Evolutionary conservation across 2,329 filamentous ascomycete genomes (phyloP), one percentile per base, ranked within the genome.

Genomic region (Fusarium globosum): DNA sequence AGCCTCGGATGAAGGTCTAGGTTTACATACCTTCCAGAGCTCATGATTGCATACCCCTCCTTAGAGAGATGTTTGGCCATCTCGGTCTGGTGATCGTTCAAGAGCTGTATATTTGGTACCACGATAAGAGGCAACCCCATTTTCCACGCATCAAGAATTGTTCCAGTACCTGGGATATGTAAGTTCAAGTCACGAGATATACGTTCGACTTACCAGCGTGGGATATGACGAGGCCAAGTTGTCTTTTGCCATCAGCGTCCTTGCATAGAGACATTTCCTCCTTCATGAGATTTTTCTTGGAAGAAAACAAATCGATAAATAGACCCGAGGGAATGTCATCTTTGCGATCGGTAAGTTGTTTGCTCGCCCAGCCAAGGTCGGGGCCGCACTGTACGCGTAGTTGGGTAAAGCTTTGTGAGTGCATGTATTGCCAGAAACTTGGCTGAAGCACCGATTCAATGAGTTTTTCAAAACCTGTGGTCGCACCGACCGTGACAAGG

Each of bases 401-500:
- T 68, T 92, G 85, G 1, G 92, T 94, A 82, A 93, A 98, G 49
- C 87, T 87, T 16, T 88, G 81, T 5, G 83, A 78, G 16, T 81
- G 79, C 18, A 98, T 87, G 10, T 87, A 85, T 11, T 84, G 75
- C 69, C 97, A 86, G 79, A 96, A 95, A 0, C 81, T 76, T 1
- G 87, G 83, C 23, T 87, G 83, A 11, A 97, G 84, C 16, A 92
- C 88, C 38, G 92, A 89, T 48, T 87, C 83, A 63, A 97, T 88
- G 5, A 99, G 88, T 12, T 86, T 82, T 59, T 88, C 86, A 82
- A 99, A 99, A 26, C 92, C 89, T 21, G 95, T 95, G 1, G 96
- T 99, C 11, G 96, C 96, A 64, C 96, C 96, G 36, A 97, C 93
- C 0, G 96, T 98, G 62, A 98, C 92, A 74, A 99, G 93, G 80